Conservation (phyloP, 345 rosid species). For the Sisymbrium altissimum region DNA sequence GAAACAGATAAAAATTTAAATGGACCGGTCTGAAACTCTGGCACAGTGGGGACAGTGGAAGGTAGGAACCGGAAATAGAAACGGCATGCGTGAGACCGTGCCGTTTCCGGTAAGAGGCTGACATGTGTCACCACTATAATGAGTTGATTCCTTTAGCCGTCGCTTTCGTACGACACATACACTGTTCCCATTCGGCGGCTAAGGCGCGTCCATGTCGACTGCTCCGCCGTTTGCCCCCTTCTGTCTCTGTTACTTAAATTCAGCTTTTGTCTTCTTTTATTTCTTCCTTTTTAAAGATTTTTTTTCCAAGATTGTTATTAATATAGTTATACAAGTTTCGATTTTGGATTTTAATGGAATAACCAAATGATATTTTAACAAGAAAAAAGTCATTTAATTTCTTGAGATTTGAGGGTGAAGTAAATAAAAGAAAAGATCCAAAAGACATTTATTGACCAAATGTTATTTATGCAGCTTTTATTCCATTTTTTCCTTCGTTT, state of each 20-base stretch:
- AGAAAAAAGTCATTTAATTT: no score
- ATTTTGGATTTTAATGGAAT: neutral
- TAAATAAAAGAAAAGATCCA: no score
- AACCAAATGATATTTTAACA: neutral
- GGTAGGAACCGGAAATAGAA: constrained; percentile 26
- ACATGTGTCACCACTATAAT: neutral
- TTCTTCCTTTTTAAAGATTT: neutral
- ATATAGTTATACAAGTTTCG: neutral
- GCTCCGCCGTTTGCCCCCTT: constrained; percentile 33
- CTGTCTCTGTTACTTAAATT: constrained; percentile 19
- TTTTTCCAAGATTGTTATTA: neutral
- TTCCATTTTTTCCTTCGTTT: neutral
- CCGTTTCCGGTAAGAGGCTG: constrained; percentile 6
- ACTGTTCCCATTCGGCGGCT: constrained; percentile 54
- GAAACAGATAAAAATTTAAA: neutral
- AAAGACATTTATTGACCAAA: neutral
- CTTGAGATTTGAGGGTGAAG: no score
- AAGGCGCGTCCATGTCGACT: constrained; percentile 51
- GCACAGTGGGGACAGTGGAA: constrained; percentile 19
- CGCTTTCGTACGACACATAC: constrained; percentile 40
- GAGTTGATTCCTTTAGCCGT: constrained; percentile 34
- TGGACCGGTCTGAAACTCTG: constrained; percentile 20
- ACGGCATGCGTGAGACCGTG: constrained; percentile 29
- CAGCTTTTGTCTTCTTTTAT: constrained; percentile 21
- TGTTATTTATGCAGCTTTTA: no score